Evolutionary conservation across 2,329 filamentous ascomycete species (phyloP), one percentile per base, ranked within the genome.

Genomic region (Mariannaea sp.): DNA sequence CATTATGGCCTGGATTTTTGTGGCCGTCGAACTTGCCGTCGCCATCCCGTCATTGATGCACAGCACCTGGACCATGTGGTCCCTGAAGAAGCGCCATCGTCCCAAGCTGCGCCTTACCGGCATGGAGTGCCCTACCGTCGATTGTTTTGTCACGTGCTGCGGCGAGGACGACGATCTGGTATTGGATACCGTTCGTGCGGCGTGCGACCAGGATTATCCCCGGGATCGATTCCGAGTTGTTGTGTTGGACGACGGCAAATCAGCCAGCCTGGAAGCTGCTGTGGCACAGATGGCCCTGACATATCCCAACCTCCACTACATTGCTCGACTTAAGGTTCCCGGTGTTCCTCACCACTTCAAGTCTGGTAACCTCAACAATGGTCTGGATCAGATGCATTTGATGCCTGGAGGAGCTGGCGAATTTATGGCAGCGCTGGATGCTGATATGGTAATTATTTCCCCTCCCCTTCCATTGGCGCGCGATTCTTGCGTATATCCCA

Each of bases 351-450:
- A 82, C 60, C 79, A 83, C 64, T 86, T 83, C 74, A 87, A 87
- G 72, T 82, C 84, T 1, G 83, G 84, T 44, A 87, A 87, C 64
- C 71, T 87, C 46, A 86, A 85, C 69, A 80, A 82, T 50, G 84
- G 81, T 27, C 68, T 83, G 16, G 77, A 82, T 13, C 73, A 77
- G 49, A 73, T 77, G 4, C 72, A 74, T 13, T 64, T 70, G n/a
- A 69, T 85, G 26, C 79, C 80, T 1, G 81, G 80, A 14, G 82
- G 82, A 19, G 73, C 80, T n/a, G 75, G 75, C 33, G 75, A 81
- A 61, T 86, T 76, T 66, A 80, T 86, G 65, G 84, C 83, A n/a
- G 80, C 81, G 32, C 71, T 88, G 27, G 85, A 88, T 64, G 84
- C 84, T 16, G 85, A 88, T 65, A 87, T 88, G 85, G 74, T 76